These are phyloP conservation scores for Biancaea sappan DNA, from an alignment of 306 rosid species.

Conservation along the genomic window DNA sequence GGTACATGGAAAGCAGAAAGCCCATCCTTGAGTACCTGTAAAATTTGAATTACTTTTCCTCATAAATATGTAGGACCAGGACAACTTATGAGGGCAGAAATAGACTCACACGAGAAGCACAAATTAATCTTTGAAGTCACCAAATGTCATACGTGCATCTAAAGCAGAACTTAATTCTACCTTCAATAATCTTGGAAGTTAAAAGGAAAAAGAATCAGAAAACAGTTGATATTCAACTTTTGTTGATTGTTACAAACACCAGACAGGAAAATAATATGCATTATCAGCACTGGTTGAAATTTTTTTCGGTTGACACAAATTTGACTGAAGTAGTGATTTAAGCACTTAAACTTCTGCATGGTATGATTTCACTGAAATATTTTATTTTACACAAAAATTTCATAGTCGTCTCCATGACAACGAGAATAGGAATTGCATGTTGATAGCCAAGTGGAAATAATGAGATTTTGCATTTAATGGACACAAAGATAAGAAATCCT, in stretches of 20 bases:
- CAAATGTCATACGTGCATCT: neutral
- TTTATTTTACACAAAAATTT: neutral
- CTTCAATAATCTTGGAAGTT: neutral
- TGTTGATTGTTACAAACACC: neutral
- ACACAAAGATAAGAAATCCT: neutral
- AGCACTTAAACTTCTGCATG: conserved; percentile 1
- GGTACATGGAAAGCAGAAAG: conserved; percentile 82
- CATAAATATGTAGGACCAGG: conserved; percentile 6
- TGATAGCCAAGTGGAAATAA: conserved; percentile 10
- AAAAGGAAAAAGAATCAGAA: neutral
- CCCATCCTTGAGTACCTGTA: conserved; percentile 85
- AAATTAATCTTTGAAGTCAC: neutral
- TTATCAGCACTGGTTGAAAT: neutral
- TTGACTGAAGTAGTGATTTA: neutral
- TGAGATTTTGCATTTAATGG: neutral
- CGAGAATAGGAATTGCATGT: neutral
- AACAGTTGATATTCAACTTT: neutral
- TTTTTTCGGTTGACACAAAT: neutral
- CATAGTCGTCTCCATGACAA: neutral
- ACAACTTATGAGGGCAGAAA: conserved; percentile 6
- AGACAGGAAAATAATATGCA: neutral
- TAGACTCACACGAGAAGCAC: neutral
- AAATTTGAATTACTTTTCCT: conserved; percentile 17
- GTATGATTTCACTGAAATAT: conserved; percentile 8
- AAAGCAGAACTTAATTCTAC: conserved; percentile 8